Evolutionary conservation across 2,329 filamentous ascomycete genomes (phyloP).

Genomic region (Venturiaceae sp.): DNA sequence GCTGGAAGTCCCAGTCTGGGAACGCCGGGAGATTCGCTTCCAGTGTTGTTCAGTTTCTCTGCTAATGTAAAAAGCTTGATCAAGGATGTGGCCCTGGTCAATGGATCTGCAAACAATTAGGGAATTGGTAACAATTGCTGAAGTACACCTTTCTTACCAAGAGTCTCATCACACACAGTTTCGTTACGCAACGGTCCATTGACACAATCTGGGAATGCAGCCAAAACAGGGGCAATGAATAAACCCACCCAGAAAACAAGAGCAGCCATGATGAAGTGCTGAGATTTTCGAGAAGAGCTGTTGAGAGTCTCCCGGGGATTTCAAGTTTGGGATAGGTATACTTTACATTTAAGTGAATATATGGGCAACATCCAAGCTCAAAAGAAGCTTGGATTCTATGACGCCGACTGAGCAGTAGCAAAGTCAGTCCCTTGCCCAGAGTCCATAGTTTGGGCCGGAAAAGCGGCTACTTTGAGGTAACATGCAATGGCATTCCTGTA

Average conservation of each 20-base stretch:
- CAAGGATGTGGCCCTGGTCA: conserved; percentile 36
- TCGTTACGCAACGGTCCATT: conserved; percentile 41
- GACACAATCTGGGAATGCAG: conserved; percentile 39
- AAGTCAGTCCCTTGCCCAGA: neutral
- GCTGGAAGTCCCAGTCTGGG: conserved; percentile 45
- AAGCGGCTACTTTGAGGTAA: neutral
- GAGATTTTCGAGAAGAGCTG: neutral
- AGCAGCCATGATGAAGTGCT: neutral
- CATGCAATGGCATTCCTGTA: neutral
- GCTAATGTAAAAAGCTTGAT: conserved; percentile 40
- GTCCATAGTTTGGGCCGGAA: neutral
- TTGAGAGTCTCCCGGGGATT: too few relatives aligned
- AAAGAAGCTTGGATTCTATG: neutral
- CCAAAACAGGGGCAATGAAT: neutral
- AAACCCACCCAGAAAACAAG: neutral
- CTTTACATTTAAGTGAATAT: too few relatives aligned
- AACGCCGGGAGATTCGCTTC: conserved; percentile 39
- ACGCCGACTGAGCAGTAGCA: neutral
- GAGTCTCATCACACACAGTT: conserved; percentile 40
- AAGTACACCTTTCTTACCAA: conserved; percentile 11
- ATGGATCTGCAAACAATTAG: conserved; percentile 11
- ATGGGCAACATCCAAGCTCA: neutral
- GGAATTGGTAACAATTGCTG: neutral
- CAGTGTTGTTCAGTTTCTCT: conserved; percentile 47
- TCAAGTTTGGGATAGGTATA: too few relatives aligned